Evolutionary conservation across 495 filamentous ascomycete genomes (phyloP).

Genomic region (Rostrohypoxylon terebratum): DNA sequence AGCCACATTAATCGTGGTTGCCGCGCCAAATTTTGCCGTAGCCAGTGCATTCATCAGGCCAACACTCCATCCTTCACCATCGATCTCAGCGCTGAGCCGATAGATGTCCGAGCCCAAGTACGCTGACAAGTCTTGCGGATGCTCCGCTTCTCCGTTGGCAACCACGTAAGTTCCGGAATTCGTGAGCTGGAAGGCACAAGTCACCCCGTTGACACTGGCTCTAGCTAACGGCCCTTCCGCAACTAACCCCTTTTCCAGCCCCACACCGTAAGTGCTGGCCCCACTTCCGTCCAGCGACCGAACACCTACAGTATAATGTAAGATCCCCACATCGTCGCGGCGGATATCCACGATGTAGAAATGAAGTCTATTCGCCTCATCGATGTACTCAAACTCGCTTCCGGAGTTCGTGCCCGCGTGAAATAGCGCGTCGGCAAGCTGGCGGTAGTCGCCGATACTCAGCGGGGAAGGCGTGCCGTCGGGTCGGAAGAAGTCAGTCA

Average conservation of each 20-base stretch:
- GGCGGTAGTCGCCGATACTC: conserved; percentile 56
- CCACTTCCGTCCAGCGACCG: conserved; percentile 51
- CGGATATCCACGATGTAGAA: conserved; percentile 54
- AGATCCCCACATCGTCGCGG: conserved; percentile 50
- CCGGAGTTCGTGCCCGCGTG: conserved; percentile 57
- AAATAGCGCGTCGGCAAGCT: conserved; percentile 57
- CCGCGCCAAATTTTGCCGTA: conserved; percentile 43
- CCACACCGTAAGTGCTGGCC: conserved; percentile 47
- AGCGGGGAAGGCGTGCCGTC: conserved; percentile 46
- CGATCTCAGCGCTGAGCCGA: conserved; percentile 48
- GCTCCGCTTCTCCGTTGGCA: conserved; percentile 12
- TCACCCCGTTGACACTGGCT: conserved; percentile 39
- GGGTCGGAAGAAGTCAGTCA: conserved; percentile 51
- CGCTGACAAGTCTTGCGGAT: conserved; percentile 48
- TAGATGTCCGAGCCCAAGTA: conserved; percentile 50
- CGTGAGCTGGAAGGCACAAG: conserved; percentile 50
- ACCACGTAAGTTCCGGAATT: conserved; percentile 48
- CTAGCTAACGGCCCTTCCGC: conserved; percentile 28
- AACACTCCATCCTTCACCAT: conserved; percentile 52
- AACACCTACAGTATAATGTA: conserved; percentile 54
- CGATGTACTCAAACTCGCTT: conserved; percentile 54
- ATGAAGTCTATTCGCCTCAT: conserved; percentile 53
- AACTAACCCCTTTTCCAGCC: conserved; percentile 44
- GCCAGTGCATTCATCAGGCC: conserved; percentile 53
- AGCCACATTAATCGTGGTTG: conserved; percentile 49